Conservation (phyloP, 805 yeast species). For the Ogataea glucozyma region DNA sequence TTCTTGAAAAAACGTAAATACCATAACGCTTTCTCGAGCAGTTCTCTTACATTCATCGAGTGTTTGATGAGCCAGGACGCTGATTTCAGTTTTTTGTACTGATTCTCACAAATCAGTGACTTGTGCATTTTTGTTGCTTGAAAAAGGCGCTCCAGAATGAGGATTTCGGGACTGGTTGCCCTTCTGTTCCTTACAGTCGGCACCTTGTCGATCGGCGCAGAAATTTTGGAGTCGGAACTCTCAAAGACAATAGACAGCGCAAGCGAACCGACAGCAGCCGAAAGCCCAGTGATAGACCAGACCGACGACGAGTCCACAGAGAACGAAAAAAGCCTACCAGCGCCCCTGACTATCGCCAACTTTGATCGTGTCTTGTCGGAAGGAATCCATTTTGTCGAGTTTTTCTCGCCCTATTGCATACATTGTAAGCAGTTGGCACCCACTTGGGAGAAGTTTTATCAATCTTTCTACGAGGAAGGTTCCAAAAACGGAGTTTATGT, state of each 20-base stretch:
- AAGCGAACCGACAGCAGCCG: not conserved
- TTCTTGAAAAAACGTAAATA: not conserved
- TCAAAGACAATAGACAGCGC: slow-evolving; percentile 6
- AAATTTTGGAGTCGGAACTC: not conserved
- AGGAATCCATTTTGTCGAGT: slow-evolving; percentile 77
- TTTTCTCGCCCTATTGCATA: slow-evolving; percentile 84
- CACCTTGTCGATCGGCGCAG: not conserved
- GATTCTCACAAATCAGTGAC: not conserved
- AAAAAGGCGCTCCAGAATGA: not conserved
- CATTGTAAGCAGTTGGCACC: slow-evolving; percentile 86
- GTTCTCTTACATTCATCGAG: no score
- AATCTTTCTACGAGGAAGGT: slow-evolving; percentile 48
- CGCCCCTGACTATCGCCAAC: slow-evolving; percentile 45
- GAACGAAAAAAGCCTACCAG: slow-evolving; percentile 42
- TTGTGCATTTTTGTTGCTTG: not conserved
- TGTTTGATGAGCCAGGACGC: not conserved
- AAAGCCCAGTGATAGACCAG: not conserved
- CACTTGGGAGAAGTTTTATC: slow-evolving; percentile 70
- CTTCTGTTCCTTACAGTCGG: not conserved
- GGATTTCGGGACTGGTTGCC: not conserved
- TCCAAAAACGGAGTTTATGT: slow-evolving; percentile 51
- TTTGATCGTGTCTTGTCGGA: slow-evolving; percentile 52
- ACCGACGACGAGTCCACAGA: not conserved
- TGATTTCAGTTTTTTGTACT: not conserved
- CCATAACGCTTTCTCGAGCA: no score